phyloP scores from a whole-genome alignment of 129 eudicot genomes.

The Mikania micrantha region DNA sequence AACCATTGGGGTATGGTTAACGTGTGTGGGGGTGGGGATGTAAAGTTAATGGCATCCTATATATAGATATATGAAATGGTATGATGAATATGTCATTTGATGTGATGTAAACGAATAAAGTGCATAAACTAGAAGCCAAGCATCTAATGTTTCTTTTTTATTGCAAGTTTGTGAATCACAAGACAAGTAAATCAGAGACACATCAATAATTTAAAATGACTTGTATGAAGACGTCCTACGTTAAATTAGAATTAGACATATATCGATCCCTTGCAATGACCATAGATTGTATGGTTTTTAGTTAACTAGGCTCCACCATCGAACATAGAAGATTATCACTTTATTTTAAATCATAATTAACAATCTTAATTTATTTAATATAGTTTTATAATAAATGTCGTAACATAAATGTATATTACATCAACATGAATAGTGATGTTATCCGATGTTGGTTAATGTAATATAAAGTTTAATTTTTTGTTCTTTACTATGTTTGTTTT shows the following conservation, averaged over 20 bases:
- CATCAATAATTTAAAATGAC: conserved; percentile 16
- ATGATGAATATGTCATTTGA: not conserved
- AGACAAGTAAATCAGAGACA: conserved; percentile 9
- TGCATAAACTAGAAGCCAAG: conserved; percentile 21
- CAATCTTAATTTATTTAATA: too few relatives aligned
- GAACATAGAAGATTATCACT: too few relatives aligned
- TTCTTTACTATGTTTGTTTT: too few relatives aligned
- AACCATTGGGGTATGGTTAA: too few relatives aligned
- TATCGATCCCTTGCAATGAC: conserved; percentile 20
- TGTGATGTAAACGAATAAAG: conserved; percentile 18
- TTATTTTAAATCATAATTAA: too few relatives aligned
- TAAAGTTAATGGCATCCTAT: too few relatives aligned
- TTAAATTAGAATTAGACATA: conserved; percentile 18
- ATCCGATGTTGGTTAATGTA: too few relatives aligned
- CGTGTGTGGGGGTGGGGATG: too few relatives aligned
- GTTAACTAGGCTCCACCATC: conserved; percentile 24
- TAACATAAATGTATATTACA: too few relatives aligned
- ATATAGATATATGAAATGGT: not conserved
- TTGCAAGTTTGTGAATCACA: conserved; percentile 24
- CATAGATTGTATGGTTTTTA: conserved; percentile 21
- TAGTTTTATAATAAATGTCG: too few relatives aligned
- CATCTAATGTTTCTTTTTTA: conserved; percentile 19
- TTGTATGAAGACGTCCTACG: conserved; percentile 5
- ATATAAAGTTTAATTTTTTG: too few relatives aligned
- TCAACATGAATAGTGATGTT: too few relatives aligned